Percentiles rank a stretch among this genome's conserved stretches.
phyloP scores from a whole-genome alignment of 768 basidiomycete genomes.

The Tulasnella calospora region DNA sequence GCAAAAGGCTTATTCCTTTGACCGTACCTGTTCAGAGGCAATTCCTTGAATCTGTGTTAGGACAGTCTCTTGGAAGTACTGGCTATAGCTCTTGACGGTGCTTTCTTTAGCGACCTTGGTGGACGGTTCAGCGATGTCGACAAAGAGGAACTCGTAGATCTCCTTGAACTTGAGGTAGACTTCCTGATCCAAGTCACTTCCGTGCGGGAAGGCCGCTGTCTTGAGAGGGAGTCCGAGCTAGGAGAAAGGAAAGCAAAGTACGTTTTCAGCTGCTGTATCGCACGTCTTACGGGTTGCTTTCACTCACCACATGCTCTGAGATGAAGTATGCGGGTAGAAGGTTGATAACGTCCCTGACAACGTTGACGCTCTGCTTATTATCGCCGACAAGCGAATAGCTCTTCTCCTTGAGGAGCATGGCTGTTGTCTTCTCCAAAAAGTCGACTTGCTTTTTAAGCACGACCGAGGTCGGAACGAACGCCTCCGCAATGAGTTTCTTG shows the following conservation, averaged over 20 bases:
- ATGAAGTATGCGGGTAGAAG: slow-evolving; percentile 64
- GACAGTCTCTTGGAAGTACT: slow-evolving; percentile 30
- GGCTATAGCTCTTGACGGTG: slow-evolving; percentile 42
- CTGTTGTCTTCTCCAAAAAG: slow-evolving; percentile 44
- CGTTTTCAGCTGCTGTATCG: not conserved
- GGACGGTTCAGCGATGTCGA: slow-evolving; percentile 40
- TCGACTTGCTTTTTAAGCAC: slow-evolving; percentile 27
- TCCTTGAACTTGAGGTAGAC: slow-evolving; percentile 27
- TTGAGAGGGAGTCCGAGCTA: slow-evolving; percentile 29
- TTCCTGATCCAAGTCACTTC: slow-evolving; percentile 24
- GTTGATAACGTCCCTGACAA: slow-evolving; percentile 65
- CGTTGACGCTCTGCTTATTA: slow-evolving; percentile 52
- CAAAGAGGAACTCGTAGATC: slow-evolving; percentile 22
- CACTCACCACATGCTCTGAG: slow-evolving; percentile 58
- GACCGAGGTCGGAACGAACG: not conserved
- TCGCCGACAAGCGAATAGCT: slow-evolving; percentile 56
- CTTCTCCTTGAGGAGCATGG: slow-evolving; percentile 49
- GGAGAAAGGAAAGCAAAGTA: not conserved
- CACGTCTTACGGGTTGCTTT: not conserved
- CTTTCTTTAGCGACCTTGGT: slow-evolving; percentile 55
- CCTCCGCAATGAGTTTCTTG: not conserved
- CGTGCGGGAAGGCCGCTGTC: slow-evolving; percentile 25
- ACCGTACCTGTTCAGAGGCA: not conserved
- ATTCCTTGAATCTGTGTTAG: not conserved
- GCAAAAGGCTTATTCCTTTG: not conserved